These are phyloP conservation scores for Calycina herbarum DNA, from an alignment of 2,329 filamentous ascomycete species.

Conservation along the genomic window DNA sequence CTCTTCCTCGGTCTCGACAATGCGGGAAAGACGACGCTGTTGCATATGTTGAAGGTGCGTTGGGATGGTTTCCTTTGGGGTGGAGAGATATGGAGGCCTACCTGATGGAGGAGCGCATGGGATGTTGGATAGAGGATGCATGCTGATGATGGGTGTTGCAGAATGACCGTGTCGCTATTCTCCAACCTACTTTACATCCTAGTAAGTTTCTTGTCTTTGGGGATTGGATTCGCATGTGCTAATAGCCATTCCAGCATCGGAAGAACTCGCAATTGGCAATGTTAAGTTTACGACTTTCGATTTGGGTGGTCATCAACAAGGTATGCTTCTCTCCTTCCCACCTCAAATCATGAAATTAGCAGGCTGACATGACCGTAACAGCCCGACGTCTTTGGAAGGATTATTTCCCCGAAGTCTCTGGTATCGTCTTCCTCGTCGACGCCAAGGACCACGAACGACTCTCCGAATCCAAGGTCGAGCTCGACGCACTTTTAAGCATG, in stretches of 20 bases:
- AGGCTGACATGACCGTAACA: conserved; percentile 37
- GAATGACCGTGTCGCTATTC: conserved; percentile 91
- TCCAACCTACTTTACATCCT: conserved; percentile 87
- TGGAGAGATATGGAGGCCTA: neutral
- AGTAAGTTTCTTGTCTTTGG: conserved; percentile 53
- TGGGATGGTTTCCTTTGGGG: conserved; percentile 8
- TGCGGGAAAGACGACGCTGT: conserved; percentile 88
- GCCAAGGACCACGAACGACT: conserved; percentile 97
- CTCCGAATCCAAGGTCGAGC: conserved; percentile 90
- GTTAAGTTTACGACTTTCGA: conserved; percentile 95
- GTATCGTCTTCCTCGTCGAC: conserved; percentile 97
- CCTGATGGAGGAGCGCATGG: neutral
- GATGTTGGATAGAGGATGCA: neutral
- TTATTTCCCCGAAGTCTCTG: conserved; percentile 94
- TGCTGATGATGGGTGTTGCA: conserved; percentile 40
- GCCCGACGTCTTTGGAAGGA: conserved; percentile 94
- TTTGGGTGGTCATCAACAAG: conserved; percentile 90
- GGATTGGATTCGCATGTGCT: conserved; percentile 23
- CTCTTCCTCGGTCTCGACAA: conserved; percentile 93
- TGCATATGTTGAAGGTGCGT: conserved; percentile 92
- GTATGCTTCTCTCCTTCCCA: conserved; percentile 44
- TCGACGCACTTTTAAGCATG: conserved; percentile 93
- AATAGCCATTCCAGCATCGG: conserved; percentile 61
- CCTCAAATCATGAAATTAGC: neutral
- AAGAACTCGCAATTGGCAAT: conserved; percentile 90